A percentile compares a stretch with the other conserved stretches of the same genome.
Evolutionary conservation across 768 basidiomycete species (phyloP).

Genomic region (Suillus spraguei): DNA sequence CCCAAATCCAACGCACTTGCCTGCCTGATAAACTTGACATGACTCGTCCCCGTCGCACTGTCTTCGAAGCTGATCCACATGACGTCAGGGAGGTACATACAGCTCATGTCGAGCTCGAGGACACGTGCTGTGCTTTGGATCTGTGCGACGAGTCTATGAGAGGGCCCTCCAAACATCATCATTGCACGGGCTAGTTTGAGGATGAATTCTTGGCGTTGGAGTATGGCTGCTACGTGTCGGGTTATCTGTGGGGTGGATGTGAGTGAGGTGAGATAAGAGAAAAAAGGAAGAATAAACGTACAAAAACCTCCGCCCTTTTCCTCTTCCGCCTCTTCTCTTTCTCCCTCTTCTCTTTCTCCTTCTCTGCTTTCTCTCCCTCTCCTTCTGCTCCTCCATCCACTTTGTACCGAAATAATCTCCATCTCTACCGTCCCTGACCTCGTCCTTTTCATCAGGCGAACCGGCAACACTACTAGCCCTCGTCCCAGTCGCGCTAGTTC

Average conservation of each 20-base stretch:
- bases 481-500: constrained; percentile 25
- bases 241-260: constrained; percentile 55
- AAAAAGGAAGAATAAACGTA: constrained; percentile 37
- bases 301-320: constrained; percentile 77
- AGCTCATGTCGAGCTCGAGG: constrained; percentile 71
- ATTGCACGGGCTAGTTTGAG: constrained; percentile 82
- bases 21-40: constrained; percentile 79
- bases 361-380: constrained; percentile 43
- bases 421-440: not conserved
- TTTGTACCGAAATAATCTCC: constrained; percentile 35
- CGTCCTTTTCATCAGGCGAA: not conserved
- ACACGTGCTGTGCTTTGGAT: constrained; percentile 78
- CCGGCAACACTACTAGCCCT: not conserved
- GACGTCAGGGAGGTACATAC: constrained; percentile 75
- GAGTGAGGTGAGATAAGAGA: not conserved
- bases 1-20: constrained; percentile 71
- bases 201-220: constrained; percentile 82
- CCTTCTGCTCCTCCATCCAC: constrained; percentile 34
- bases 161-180: constrained; percentile 89
- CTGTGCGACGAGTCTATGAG: constrained; percentile 82
- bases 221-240: constrained; percentile 80
- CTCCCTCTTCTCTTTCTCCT: constrained; percentile 37
- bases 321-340: constrained; percentile 53
- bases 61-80: constrained; percentile 87
- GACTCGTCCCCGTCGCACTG: constrained; percentile 74